A percentile compares a stretch with the other conserved stretches of the same genome.
Evolutionary conservation across 495 filamentous ascomycete species (phyloP).

Genomic region (Tuber magnatum): DNA sequence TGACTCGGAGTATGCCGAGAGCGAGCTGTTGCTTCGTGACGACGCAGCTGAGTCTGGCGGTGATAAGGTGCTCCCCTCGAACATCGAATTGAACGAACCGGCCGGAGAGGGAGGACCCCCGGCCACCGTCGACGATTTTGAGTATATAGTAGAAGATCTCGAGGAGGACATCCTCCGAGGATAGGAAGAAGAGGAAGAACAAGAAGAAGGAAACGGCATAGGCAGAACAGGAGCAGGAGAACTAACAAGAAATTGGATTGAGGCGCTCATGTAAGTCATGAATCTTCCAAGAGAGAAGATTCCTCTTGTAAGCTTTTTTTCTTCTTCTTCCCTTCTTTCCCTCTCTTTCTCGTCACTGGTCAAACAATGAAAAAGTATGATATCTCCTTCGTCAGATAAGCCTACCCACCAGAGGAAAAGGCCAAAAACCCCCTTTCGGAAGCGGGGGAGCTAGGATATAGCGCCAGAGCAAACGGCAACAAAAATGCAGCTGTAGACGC

Average conservation of each 20-base stretch:
- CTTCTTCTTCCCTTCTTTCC: conserved; percentile 4
- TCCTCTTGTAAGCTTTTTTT: not conserved
- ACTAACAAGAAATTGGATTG: conserved; percentile 42
- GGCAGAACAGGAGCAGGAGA: conserved; percentile 31
- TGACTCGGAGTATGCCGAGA: conserved; percentile 24
- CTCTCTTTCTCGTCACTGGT: not conserved
- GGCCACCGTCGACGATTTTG: not conserved
- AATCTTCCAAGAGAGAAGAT: conserved; percentile 11
- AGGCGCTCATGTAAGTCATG: conserved; percentile 42
- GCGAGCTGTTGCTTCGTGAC: conserved; percentile 28
- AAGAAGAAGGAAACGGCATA: conserved; percentile 14
- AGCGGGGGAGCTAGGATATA: conserved; percentile 17
- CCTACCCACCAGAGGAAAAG: not conserved
- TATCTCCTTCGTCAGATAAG: not conserved
- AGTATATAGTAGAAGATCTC: not conserved
- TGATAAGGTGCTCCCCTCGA: conserved; percentile 29
- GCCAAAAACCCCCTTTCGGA: not conserved
- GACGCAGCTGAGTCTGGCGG: conserved; percentile 26
- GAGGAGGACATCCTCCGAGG: conserved; percentile 7
- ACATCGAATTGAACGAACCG: conserved; percentile 18
- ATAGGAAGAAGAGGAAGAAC: conserved; percentile 20
- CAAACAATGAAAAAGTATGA: not conserved
- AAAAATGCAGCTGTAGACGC: conserved; percentile 12
- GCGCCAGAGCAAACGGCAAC: conserved; percentile 6
- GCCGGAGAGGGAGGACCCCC: not conserved